Evolutionary conservation across 495 filamentous ascomycete species (phyloP).

Genomic region (Penicillium salamii): DNA sequence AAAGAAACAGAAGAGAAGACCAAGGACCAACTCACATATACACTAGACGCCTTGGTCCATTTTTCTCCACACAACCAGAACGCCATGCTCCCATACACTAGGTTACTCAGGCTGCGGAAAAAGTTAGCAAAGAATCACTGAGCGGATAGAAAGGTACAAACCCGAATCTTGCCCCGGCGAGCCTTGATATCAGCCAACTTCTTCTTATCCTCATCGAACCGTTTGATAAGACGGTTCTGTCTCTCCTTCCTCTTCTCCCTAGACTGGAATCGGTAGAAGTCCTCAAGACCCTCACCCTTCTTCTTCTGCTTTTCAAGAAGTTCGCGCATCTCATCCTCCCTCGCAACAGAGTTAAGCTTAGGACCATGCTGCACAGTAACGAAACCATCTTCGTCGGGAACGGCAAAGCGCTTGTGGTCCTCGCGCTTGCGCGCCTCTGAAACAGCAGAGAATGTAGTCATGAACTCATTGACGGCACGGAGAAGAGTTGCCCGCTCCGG

Average conservation of each 20-base stretch:
- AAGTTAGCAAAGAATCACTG: conserved; percentile 5
- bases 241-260: conserved; percentile 84
- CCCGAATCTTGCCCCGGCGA: conserved; percentile 48
- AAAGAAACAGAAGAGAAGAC: not conserved
- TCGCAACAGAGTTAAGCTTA: conserved; percentile 67
- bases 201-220: conserved; percentile 55
- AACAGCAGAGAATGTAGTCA: conserved; percentile 64
- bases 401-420: conserved; percentile 61
- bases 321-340: conserved; percentile 70
- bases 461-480: conserved; percentile 73
- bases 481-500: conserved; percentile 64
- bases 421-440: conserved; percentile 64
- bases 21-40: conserved; percentile 15
- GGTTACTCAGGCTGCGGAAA: conserved; percentile 43
- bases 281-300: conserved; percentile 60
- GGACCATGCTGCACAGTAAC: conserved; percentile 80
- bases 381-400: conserved; percentile 94
- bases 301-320: conserved; percentile 72
- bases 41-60: conserved; percentile 9
- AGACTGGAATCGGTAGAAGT: conserved; percentile 94
- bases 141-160: conserved; percentile 23
- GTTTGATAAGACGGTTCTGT: conserved; percentile 60
- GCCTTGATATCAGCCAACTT: conserved; percentile 51
- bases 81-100: conserved; percentile 20
- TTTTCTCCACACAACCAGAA: conserved; percentile 18